Base-by-base conservation (phyloP, 2,329 filamentous ascomycete species). In the Graphilbum fragrans region DNA sequence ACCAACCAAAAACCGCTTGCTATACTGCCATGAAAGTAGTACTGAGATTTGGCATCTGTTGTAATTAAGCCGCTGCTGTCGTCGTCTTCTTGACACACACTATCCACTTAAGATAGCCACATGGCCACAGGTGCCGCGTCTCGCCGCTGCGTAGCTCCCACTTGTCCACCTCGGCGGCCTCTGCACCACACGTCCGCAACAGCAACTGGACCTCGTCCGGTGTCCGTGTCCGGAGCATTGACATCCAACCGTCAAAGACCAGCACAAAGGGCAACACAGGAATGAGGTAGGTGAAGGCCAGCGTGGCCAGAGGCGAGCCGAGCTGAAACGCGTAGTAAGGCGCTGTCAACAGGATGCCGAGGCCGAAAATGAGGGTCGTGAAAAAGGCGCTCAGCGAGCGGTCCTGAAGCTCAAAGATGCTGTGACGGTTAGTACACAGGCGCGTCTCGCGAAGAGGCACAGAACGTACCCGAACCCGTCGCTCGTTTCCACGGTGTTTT, bases 371-470 rank as follows among this genome's bases (percentile, higher is more conserved):
- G 29, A 70, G 58, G 35, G 72, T 49, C 4, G 70, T 67, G 19
- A 80, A 45, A 33, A 80, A 56, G 27, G 74, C 71, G 2, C 65
- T 56, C 2, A 77, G 48, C 16, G 65, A 66, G 25, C 82, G 73
- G 49, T 80, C 77, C 56, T 86, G 81, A n/a, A 86, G 67, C 59
- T 86, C 82, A 47, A 86, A 77, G 45, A 87, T 82, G 9, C 66
- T 67, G 27, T 29, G 18, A 8, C 6, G 17, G 25, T 20, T 29
- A 29, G 35, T 18, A 27, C n/a, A 38, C n/a, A 23, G 31, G 37
- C 25, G 20, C 21, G 29, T 19, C 22, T 35, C 33, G 37, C 31
- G 11, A 38, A 23, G 14, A 31, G 11, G 43, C 20, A 32, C 5
- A 33, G 12, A 23, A 49, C 57, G 50, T 48, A 66, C 63, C 70